Conservation (phyloP, 768 basidiomycete species). For the Pleurotus djamor region DNA sequence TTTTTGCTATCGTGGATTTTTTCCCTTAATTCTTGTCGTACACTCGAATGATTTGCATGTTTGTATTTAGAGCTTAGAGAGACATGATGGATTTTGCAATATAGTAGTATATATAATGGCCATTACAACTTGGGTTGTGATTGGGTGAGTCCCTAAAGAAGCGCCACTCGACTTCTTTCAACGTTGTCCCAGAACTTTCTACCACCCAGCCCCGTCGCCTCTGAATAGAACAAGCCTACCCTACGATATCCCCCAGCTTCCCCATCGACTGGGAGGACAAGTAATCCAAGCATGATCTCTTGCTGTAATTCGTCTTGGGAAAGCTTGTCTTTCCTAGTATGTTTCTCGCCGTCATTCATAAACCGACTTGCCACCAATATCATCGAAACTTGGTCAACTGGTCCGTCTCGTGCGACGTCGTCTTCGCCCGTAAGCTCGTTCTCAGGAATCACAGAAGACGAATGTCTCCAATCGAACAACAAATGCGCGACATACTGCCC, state of each 20-base stretch:
- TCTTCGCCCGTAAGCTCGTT: not conserved
- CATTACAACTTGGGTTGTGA: too few relatives aligned
- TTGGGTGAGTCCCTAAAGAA: not conserved
- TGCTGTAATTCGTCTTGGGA: not conserved
- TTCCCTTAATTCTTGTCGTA: too few relatives aligned
- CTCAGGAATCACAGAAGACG: not conserved
- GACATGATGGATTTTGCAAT: too few relatives aligned
- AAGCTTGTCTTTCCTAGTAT: not conserved
- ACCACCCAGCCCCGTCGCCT: not conserved
- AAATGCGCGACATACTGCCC: conserved; percentile 1
- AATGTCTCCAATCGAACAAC: not conserved
- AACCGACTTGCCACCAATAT: not conserved
- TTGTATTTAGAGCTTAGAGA: too few relatives aligned
- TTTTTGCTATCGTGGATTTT: not conserved
- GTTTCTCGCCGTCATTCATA: not conserved
- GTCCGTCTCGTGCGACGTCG: not conserved
- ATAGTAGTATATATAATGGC: too few relatives aligned
- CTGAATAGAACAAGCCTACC: not conserved
- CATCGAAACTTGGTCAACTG: not conserved
- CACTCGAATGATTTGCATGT: too few relatives aligned
- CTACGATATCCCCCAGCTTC: not conserved
- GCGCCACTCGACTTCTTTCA: not conserved
- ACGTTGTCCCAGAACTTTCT: not conserved
- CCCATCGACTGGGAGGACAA: not conserved
- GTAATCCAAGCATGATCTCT: not conserved